Conservation (phyloP, 768 basidiomycete genomes). For the Mrakia hoshinonis region DNA sequence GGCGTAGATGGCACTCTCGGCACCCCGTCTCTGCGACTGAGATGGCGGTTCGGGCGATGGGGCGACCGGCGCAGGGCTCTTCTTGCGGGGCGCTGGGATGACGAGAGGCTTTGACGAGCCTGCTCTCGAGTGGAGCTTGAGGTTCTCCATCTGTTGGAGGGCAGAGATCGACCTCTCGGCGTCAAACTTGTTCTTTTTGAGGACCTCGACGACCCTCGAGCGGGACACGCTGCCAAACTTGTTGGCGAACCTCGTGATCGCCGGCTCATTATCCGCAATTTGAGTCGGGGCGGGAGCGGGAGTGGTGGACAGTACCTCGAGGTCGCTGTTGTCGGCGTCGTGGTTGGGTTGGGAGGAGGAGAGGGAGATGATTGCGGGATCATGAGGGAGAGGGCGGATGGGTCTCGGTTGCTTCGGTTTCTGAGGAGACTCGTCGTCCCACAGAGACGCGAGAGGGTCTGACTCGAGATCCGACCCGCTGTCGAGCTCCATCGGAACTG, state of each 20-base stretch:
- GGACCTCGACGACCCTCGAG: background rate
- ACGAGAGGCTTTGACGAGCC: background rate
- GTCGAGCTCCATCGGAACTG: background rate
- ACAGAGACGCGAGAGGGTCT: background rate
- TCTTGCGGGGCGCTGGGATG: background rate
- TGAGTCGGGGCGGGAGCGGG: background rate
- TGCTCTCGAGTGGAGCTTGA: background rate
- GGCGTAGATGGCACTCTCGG: conserved; percentile 17
- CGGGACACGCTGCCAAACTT: conserved; percentile 1
- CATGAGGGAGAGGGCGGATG: background rate
- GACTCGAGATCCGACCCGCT: background rate
- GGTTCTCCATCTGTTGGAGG: background rate
- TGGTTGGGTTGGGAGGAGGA: background rate
- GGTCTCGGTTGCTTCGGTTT: background rate
- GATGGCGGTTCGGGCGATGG: background rate
- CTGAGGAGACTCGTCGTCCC: background rate
- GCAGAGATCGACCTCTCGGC: background rate
- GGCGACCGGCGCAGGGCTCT: background rate
- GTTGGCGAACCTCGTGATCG: conserved; percentile 24
- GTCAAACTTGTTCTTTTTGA: conserved; percentile 1
- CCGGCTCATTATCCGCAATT: background rate
- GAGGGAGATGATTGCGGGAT: background rate
- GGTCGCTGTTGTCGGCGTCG: no score
- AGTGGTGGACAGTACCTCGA: no score
- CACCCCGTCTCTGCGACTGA: background rate